Conservation (phyloP, 441 rosid genomes). For the Pelargonium myrrhifolium region DNA sequence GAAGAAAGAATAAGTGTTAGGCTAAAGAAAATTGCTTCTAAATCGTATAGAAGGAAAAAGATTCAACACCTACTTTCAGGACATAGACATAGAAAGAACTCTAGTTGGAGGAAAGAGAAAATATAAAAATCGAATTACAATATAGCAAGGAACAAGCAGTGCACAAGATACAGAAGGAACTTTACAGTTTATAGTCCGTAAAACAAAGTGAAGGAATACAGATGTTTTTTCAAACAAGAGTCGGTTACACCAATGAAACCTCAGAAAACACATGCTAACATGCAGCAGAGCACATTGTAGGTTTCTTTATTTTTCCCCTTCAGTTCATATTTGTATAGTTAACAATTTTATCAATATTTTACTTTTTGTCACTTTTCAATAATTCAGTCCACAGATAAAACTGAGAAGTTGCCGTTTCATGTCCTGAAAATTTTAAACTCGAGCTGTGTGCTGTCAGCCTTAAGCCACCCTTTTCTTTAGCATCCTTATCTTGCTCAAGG, state of each 20-base stretch:
- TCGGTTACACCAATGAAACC: not conserved
- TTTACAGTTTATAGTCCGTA: not conserved
- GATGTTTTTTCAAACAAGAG: not conserved
- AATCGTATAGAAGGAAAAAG: not conserved
- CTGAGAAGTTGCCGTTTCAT: no score
- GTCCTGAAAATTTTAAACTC: no score
- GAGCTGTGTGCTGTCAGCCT: no score
- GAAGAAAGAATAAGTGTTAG: not conserved
- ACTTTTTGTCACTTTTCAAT: no score
- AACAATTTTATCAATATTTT: no score
- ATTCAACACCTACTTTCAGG: not conserved
- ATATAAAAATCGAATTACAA: no score
- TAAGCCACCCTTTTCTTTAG: no score
- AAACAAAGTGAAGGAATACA: not conserved
- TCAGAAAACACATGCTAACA: not conserved
- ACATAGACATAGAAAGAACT: not conserved
- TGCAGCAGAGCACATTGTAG: not conserved
- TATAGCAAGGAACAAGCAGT: not conserved
- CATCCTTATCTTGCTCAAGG: no score
- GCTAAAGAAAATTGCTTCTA: not conserved
- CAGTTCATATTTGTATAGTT: no score
- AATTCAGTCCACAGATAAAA: no score
- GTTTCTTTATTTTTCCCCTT: no score
- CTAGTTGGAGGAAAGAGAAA: not conserved
- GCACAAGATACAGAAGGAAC: not conserved